Conservation (phyloP, 139 green algal genomes). For the Chlorella sorokiniana region DNA sequence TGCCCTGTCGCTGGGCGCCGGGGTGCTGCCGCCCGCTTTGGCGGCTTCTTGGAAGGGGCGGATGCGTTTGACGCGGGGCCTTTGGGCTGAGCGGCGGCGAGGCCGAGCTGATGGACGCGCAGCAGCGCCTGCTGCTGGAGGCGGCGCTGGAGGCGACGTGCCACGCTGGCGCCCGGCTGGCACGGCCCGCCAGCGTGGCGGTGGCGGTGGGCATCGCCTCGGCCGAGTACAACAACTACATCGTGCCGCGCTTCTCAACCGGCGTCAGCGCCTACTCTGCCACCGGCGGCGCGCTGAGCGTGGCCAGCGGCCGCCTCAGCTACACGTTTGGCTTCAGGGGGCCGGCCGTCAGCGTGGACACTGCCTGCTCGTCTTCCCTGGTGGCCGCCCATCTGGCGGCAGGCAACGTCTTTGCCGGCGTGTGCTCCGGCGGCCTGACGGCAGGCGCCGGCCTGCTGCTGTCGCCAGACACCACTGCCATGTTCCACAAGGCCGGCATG, state of each 20-base stretch:
- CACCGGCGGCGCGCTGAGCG: conserved; percentile 76
- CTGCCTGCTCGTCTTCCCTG: conserved; percentile 80
- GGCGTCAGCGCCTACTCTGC: conserved; percentile 77
- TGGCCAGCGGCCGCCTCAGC: conserved; percentile 72
- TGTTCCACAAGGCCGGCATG: conserved; percentile 87
- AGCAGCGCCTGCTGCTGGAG: conserved; percentile 81
- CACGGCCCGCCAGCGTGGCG: conserved; percentile 24
- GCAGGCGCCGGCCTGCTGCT: conserved; percentile 78
- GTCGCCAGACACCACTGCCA: conserved; percentile 71
- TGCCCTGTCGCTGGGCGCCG: neutral
- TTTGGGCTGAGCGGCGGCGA: conserved; percentile 68
- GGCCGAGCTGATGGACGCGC: conserved; percentile 75
- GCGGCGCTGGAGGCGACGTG: conserved; percentile 15
- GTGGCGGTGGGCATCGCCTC: conserved; percentile 79
- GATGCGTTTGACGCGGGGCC: conserved; percentile 60
- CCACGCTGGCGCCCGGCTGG: conserved; percentile 14
- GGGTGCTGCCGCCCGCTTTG: conserved; percentile 60
- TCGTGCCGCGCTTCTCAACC: conserved; percentile 45
- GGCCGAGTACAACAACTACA: conserved; percentile 83
- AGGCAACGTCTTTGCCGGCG: conserved; percentile 37
- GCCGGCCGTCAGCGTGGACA: conserved; percentile 77
- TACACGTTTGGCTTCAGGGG: conserved; percentile 77
- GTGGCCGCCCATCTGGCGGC: conserved; percentile 72
- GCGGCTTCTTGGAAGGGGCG: conserved; percentile 64
- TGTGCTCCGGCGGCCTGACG: conserved; percentile 44